These are phyloP conservation scores for Sporothrix dimorphospora DNA, from an alignment of 2,329 filamentous ascomycete genomes.

Conservation along the genomic window DNA sequence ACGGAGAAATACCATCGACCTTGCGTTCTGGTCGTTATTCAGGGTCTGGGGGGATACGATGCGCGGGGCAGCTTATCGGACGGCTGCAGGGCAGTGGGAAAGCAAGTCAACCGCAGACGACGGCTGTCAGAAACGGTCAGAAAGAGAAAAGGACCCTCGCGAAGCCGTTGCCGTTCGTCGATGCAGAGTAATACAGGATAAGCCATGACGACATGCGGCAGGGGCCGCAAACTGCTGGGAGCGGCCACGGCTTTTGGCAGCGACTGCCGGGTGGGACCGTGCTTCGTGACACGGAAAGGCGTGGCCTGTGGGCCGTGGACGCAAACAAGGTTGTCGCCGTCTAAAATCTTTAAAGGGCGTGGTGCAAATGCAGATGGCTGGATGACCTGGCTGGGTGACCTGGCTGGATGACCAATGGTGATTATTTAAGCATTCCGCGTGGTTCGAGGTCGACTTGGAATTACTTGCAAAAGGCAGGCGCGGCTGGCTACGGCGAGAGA, in stretches of 20 bases:
- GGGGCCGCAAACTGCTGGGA: neutral
- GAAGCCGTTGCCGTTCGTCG: neutral
- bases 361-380: neutral
- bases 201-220: slow-evolving; percentile 20
- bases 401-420: slow-evolving; percentile 20
- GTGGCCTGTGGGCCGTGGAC: neutral
- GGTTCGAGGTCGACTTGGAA: neutral
- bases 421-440: slow-evolving; percentile 22
- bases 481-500: neutral
- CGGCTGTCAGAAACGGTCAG: neutral
- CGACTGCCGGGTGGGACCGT: slow-evolving; percentile 8
- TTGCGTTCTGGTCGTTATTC: neutral
- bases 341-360: neutral
- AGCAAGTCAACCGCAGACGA: neutral
- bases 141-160: neutral
- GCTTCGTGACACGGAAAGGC: slow-evolving; percentile 14
- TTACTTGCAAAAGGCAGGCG: slow-evolving; percentile 10
- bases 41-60: neutral
- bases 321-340: neutral
- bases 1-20: neutral
- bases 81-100: neutral
- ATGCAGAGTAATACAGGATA: neutral
- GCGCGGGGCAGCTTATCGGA: neutral
- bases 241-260: neutral
- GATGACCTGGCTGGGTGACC: neutral